Conservation (phyloP, 805 yeast species). For the Teunomyces cretensis region DNA sequence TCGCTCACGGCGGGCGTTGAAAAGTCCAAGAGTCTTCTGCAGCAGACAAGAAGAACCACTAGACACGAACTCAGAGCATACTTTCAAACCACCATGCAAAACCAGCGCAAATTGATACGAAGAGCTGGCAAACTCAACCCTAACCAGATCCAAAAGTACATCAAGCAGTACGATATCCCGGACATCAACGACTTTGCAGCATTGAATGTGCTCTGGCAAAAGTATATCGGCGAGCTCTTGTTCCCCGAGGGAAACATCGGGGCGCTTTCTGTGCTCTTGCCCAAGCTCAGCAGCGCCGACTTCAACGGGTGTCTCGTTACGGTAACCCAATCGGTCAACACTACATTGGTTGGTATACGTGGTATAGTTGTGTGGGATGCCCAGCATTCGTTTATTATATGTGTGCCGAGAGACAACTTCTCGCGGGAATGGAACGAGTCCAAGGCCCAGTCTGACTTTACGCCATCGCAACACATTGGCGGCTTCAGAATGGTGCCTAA, state of each 20-base stretch:
- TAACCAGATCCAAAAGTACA: slow-evolving; percentile 26
- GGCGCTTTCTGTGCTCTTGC: slow-evolving; percentile 34
- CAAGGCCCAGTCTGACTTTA: slow-evolving; percentile 11
- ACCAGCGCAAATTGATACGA: slow-evolving; percentile 40
- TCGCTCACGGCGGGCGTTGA: background rate
- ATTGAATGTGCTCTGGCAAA: slow-evolving; percentile 70
- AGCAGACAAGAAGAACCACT: slow-evolving; percentile 23
- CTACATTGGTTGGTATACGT: slow-evolving; percentile 53
- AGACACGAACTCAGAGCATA: slow-evolving; percentile 45
- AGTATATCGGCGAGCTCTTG: slow-evolving; percentile 60
- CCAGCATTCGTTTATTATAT: slow-evolving; percentile 66
- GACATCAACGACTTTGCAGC: slow-evolving; percentile 51
- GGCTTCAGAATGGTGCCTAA: slow-evolving; percentile 70
- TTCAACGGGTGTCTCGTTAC: slow-evolving; percentile 71
- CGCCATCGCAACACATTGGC: slow-evolving; percentile 46
- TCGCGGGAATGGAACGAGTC: slow-evolving; percentile 33
- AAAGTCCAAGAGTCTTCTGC: slow-evolving; percentile 18
- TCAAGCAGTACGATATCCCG: slow-evolving; percentile 32
- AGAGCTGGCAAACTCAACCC: slow-evolving; percentile 12
- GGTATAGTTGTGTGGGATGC: slow-evolving; percentile 89
- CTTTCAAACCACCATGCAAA: slow-evolving; percentile 32
- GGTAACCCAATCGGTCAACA: slow-evolving; percentile 58
- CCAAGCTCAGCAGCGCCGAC: slow-evolving; percentile 73
- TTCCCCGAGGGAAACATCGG: slow-evolving; percentile 32
- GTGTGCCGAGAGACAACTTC: slow-evolving; percentile 43